A percentile compares a stretch with the other conserved stretches of the same genome.
Evolutionary conservation across 202 grass and related monocot genomes (phyloP).

Genomic region (Alloteropsis angusta): DNA sequence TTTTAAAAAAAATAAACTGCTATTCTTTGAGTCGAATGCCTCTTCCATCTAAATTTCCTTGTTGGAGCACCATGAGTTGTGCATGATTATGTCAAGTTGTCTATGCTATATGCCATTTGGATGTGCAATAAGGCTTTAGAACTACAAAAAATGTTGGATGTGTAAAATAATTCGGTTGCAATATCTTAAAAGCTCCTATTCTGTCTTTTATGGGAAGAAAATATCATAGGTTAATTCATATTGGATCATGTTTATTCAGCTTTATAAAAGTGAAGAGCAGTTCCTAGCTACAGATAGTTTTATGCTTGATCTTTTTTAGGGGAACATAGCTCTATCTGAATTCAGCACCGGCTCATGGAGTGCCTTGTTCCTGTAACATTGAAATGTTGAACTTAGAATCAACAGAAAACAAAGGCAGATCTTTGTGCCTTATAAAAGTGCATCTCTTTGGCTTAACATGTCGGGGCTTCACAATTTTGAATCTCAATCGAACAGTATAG

Average conservation of each 20-base stretch:
- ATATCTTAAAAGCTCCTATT: neutral
- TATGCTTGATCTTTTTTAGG: neutral
- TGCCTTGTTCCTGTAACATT: neutral
- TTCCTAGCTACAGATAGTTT: neutral
- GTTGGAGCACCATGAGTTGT: neutral
- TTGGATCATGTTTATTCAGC: neutral
- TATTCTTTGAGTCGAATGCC: no score
- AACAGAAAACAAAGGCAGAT: neutral
- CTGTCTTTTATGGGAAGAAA: no score
- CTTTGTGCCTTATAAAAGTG: neutral
- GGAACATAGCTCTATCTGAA: neutral
- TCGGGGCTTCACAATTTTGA: neutral
- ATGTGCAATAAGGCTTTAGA: neutral
- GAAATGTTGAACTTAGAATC: neutral
- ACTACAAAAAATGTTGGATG: neutral
- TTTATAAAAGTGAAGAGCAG: neutral
- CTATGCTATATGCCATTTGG: neutral
- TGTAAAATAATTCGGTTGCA: neutral
- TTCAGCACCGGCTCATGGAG: neutral
- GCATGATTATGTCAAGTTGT: neutral
- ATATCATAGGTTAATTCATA: neutral
- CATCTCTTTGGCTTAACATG: neutral
- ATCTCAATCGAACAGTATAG: neutral
- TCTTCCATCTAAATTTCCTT: neutral
- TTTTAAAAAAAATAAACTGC: neutral